Base-by-base conservation (phyloP, 768 basidiomycete genomes). In the Crassisporium funariophilum region DNA sequence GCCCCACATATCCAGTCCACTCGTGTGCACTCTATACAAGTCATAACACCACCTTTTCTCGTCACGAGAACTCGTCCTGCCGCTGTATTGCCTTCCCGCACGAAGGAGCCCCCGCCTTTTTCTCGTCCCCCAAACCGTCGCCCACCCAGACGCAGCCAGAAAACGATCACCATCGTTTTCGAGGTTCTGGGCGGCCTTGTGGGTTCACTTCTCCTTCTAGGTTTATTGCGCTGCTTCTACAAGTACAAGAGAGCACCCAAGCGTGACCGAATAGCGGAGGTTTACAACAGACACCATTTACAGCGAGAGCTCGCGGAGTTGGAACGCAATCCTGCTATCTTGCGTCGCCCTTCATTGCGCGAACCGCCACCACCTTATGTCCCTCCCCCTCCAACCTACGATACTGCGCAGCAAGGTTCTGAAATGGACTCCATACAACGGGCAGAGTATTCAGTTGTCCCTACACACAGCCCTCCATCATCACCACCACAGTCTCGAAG, bases 361-460 rank as follows among this genome's bases (percentile, higher is more conserved):
- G 76, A 74, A 12, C 77, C 79, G 15, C 75, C 77, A 2, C 80
- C 81, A 34, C 77, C 77, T 1, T 82, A 82, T 57, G 58, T 75
- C 38, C 72, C 71, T n/a, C 71, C 71, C 15, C 79, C 81, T 10
- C 72, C 76, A 4, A 64, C 70, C 3, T 82, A 82, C 44, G 54
- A 58, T 13, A 38, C 49, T 4, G 23, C 40, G 13, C 41, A 21
- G 19, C 42, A 51, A n/a, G n/a, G n/a, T n/a, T n/a, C n/a, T n/a
- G n/a, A n/a, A n/a, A n/a, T n/a, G n/a, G n/a, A n/a, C n/a, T n/a
- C n/a, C n/a, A n/a, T n/a, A n/a, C n/a, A n/a, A n/a, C n/a, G n/a
- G n/a, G n/a, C n/a, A n/a, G n/a, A n/a, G 10, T 31, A 31, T 31
- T 11, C 29, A n/a, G 29, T 11, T n/a, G 5, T 5, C 11, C 11